These are phyloP conservation scores for Haplographium delicatum DNA, from an alignment of 495 filamentous ascomycete species.

Conservation along the genomic window DNA sequence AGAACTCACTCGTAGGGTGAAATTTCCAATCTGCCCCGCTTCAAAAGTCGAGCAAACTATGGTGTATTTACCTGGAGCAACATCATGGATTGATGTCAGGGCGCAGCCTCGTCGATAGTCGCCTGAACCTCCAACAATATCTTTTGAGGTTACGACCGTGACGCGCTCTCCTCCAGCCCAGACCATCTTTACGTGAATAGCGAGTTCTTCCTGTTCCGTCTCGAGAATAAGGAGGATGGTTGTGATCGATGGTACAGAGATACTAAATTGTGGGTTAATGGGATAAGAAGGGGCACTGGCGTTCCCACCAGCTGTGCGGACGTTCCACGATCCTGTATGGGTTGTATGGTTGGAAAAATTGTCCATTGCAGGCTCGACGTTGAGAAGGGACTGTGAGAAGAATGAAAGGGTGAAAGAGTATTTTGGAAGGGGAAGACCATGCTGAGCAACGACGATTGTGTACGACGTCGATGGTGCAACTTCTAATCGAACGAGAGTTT, in stretches of 20 bases:
- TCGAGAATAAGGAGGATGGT: conserved; percentile 68
- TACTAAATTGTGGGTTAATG: conserved; percentile 77
- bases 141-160: conserved; percentile 58
- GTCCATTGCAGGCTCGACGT: conserved; percentile 53
- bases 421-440: conserved; percentile 60
- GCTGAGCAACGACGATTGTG: conserved; percentile 74
- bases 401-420: conserved; percentile 83
- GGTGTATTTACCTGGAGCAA: conserved; percentile 72
- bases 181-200: conserved; percentile 79
- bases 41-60: conserved; percentile 87
- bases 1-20: conserved; percentile 67
- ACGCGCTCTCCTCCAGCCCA: conserved; percentile 70
- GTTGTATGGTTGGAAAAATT: conserved; percentile 50
- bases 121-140: conserved; percentile 72
- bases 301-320: conserved; percentile 77
- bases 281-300: conserved; percentile 68
- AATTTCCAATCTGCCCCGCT: conserved; percentile 65
- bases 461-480: conserved; percentile 54
- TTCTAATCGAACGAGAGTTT: conserved; percentile 76
- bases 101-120: conserved; percentile 81
- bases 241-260: conserved; percentile 51
- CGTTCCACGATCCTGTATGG: conserved; percentile 63
- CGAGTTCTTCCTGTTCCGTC: conserved; percentile 49
- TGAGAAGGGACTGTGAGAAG: conserved; percentile 58
- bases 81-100: conserved; percentile 49